Base-by-base conservation (phyloP, 148 eudicot species). In the Vaccinium vitisidaea region DNA sequence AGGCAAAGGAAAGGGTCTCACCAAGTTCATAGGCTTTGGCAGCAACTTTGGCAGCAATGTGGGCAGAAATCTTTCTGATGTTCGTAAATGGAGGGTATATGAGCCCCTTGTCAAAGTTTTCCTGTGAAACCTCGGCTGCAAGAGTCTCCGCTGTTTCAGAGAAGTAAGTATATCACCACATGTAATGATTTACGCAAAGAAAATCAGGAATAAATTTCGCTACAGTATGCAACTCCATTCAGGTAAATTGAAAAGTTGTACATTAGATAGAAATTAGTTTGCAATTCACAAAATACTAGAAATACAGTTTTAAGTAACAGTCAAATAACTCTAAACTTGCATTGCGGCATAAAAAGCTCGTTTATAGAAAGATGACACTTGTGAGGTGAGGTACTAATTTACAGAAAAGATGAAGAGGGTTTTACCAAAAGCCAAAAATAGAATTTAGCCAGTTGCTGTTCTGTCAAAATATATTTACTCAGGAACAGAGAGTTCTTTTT, bases 21-120 rank as follows among this genome's bases (percentile, higher is more conserved):
- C 99, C 99, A 0, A 97, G 94, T 87, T 97, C 98, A 82, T 95
- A 97, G 80, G 94, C 98, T 90, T 97, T 97, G 18, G 94, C 95
- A 18, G 99, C 99, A 76, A 97, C 99, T 76, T 77, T 90, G 80
- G 99, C 98, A 55, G 99, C 99, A 80, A 97, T 97, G 14, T 97
- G 91, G 55, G 99, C 98, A 23, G 99, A 97, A 83, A 97, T 97
- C 86, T 94, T 97, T 86, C 99, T 87, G 88, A 97, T 97, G 88
- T 93, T 86, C 9, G 88, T 89, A 48, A 97, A 95, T 15, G 98
- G 98, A 8, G 98, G 99, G 86, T 92, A 97, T 80, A 95, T 83
- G 80, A 95, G 98, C 53, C 99, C 99, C 83, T 95, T 93, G 65
- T 90, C 93, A 58, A 94, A 90, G 86, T 95, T 92, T 86, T 93